A percentile compares a stretch with the other conserved stretches of the same genome.
These are phyloP conservation scores for Nymphaea thermarum DNA, from an alignment of 164 flowering plant genomes.

Conservation along the genomic window DNA sequence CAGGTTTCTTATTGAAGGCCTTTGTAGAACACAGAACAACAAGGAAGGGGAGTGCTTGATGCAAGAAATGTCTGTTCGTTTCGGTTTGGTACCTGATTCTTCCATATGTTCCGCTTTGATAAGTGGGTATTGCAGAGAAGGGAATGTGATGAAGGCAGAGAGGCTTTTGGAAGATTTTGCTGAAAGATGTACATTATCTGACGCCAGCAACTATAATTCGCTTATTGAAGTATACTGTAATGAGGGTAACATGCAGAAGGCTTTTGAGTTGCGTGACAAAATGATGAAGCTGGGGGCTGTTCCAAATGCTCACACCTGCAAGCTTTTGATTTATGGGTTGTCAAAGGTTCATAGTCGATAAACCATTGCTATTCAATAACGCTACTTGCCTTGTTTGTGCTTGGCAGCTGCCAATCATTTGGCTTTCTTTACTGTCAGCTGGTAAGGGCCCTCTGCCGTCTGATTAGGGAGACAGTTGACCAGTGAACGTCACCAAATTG, in stretches of 20 bases:
- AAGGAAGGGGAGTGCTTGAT: slow-evolving; percentile 43
- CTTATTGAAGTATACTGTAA: slow-evolving; percentile 27
- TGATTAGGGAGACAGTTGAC: no score
- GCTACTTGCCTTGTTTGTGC: no score
- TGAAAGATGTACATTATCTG: slow-evolving; percentile 35
- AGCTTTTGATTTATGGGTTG: slow-evolving; percentile 48
- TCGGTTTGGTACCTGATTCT: slow-evolving; percentile 37
- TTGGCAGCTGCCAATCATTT: no score
- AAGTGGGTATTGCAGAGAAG: slow-evolving; percentile 39
- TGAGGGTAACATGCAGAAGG: slow-evolving; percentile 28
- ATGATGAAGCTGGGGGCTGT: slow-evolving; percentile 54
- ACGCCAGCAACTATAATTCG: slow-evolving; percentile 45
- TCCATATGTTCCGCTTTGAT: slow-evolving; percentile 47
- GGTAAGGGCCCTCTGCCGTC: no score
- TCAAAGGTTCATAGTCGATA: slow-evolving; percentile 4
- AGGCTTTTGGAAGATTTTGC: slow-evolving; percentile 38
- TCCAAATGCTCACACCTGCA: slow-evolving; percentile 56
- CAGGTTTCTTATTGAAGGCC: slow-evolving; percentile 38
- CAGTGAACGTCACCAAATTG: no score
- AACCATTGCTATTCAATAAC: no score
- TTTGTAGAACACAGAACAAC: slow-evolving; percentile 35
- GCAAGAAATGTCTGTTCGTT: slow-evolving; percentile 46
- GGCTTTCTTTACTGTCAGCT: no score
- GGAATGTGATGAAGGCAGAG: slow-evolving; percentile 47
- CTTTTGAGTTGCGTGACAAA: slow-evolving; percentile 54